These are phyloP conservation scores for Begonia fuchsioides DNA, from an alignment of 306 rosid genomes.

Conservation along the genomic window DNA sequence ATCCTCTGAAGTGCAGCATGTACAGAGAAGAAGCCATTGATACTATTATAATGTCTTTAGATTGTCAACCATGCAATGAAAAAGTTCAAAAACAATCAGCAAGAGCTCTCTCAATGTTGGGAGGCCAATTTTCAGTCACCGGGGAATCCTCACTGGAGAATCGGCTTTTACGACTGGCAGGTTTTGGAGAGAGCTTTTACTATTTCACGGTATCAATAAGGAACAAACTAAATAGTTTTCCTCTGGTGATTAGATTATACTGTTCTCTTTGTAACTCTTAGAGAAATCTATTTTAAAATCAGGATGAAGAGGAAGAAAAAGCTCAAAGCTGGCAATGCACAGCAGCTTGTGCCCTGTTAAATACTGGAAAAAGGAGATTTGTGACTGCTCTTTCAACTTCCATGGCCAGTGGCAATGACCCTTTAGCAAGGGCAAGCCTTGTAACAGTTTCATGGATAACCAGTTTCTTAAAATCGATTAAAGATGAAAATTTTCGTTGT, in stretches of 20 bases:
- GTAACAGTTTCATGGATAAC: slow-evolving; percentile 61
- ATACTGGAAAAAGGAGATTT: slow-evolving; percentile 37
- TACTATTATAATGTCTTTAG: slow-evolving; percentile 36
- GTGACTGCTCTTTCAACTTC: slow-evolving; percentile 47
- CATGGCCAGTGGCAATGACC: slow-evolving; percentile 38
- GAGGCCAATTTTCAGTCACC: slow-evolving; percentile 40
- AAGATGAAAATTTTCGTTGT: slow-evolving; percentile 21
- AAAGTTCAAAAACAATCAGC: slow-evolving; percentile 48
- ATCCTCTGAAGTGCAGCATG: slow-evolving; percentile 38
- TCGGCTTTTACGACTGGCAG: slow-evolving; percentile 56
- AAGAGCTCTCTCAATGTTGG: slow-evolving; percentile 49
- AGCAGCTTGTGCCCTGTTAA: slow-evolving; percentile 39
- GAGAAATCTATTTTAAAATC: neutral
- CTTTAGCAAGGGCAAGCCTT: slow-evolving; percentile 60
- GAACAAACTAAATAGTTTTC: neutral
- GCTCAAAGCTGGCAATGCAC: slow-evolving; percentile 47
- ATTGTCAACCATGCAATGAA: slow-evolving; percentile 23
- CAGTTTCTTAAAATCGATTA: slow-evolving; percentile 27
- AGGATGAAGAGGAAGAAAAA: slow-evolving; percentile 44
- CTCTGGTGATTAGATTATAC: neutral
- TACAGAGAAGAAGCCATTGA: slow-evolving; percentile 76
- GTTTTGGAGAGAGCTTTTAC: slow-evolving; percentile 26
- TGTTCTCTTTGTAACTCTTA: neutral
- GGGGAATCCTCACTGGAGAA: slow-evolving; percentile 48
- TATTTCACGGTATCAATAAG: slow-evolving; percentile 27